Evolutionary conservation across 345 rosid genomes (phyloP), one percentile per base, ranked within the genome.

Genomic region (Nasturtium officinale): DNA sequence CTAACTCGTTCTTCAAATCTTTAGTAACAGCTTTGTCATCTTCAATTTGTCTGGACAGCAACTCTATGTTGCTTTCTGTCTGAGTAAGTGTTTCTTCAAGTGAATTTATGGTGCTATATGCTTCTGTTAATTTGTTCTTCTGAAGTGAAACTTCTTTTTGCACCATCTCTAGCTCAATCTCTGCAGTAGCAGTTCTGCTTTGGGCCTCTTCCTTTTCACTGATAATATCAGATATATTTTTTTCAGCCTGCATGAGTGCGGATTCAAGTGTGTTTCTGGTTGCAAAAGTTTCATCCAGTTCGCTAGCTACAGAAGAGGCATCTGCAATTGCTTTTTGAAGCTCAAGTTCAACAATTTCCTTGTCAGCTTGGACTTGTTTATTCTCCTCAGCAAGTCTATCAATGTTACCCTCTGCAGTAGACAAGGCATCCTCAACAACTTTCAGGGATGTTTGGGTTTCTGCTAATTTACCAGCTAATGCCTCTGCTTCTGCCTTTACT

Each of bases 131-230:
- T 79, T 80, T 80, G 73, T 74, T 71, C 43, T 79, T 83, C 78
- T 88, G 92, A 66, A 61, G 17, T 25, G 82, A 69, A 74, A 75
- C 60, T 76, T 83, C 92, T 59, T 80, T 83, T 77, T 74, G 82
- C 74, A 80, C 37, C 78, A 76, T 82, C 83, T 81, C 94, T 37
- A 85, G 76, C 58, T 90, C 92, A 40, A 69, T 73, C 78, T 78
- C 89, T 47, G 82, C 73, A 46, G 82, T 74, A 75, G 82, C 83
- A 74, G 80, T 77, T 71, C 82, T 67, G 69, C 72, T 76, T 71
- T 83, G 86, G 78, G 82, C 85, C 79, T 85, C 97, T 78, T 90
- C 92, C 77, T 85, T 87, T 81, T 85, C 96, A 77, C 67, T 86
- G 55, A 78, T 73, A 35, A 89, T 80, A 50, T 74, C 72, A 42